phyloP scores from a whole-genome alignment of 1,284 basidiomycete species.

The Abortiporus biennis region DNA sequence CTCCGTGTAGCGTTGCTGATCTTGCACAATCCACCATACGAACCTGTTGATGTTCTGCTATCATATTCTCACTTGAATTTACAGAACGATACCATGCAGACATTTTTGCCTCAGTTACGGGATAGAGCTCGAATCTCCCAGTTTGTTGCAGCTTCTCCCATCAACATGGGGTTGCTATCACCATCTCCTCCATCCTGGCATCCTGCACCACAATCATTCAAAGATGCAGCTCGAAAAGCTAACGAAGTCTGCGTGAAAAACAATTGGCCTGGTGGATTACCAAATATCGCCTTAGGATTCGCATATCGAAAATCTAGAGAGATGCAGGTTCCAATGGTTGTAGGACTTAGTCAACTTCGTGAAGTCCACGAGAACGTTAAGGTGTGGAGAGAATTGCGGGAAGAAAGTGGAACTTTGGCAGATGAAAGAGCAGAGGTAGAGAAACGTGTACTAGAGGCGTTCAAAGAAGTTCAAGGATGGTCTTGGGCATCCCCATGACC shows the following conservation, averaged over 20 bases:
- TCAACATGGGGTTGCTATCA: constrained; percentile 89
- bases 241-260: constrained; percentile 17
- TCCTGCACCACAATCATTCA: constrained; percentile 61
- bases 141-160: constrained; percentile 82
- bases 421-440: constrained; percentile 45
- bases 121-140: constrained; percentile 62
- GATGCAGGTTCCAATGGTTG: constrained; percentile 61
- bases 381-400: constrained; percentile 58
- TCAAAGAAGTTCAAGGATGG: constrained; percentile 16
- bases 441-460: constrained; percentile 36
- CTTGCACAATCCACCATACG: constrained; percentile 52
- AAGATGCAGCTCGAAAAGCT: constrained; percentile 34
- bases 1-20: constrained; percentile 80
- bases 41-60: constrained; percentile 75
- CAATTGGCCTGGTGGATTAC: constrained; percentile 44
- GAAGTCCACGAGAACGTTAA: constrained; percentile 74
- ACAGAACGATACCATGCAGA: constrained; percentile 67
- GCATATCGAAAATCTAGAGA: constrained; percentile 48
- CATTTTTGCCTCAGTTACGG: constrained; percentile 58
- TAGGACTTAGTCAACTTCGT: constrained; percentile 63
- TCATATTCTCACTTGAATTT: constrained; percentile 86
- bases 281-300: constrained; percentile 71
- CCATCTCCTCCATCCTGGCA: constrained; percentile 77
- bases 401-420: constrained; percentile 21
- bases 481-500: constrained; percentile 52